Conservation (phyloP, 306 rosid species). For the Dalbergia cochinchinensis region DNA sequence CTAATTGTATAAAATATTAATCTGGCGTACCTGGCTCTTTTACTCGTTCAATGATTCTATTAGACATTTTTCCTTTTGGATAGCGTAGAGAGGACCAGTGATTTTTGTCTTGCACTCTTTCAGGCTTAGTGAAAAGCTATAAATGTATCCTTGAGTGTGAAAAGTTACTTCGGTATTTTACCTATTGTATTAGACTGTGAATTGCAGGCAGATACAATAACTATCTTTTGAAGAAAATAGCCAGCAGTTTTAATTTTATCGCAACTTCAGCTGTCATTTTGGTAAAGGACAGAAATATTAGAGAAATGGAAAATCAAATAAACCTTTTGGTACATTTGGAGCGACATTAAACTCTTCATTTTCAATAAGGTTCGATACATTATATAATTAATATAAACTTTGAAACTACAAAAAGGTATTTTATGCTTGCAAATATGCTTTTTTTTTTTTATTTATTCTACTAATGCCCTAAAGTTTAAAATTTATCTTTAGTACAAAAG, state of each 20-base stretch:
- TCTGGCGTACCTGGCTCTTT: background rate
- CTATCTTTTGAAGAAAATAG: no score
- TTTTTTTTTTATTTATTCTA: no score
- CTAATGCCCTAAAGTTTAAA: no score
- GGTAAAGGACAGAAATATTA: slow-evolving; percentile 20
- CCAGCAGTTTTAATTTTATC: background rate
- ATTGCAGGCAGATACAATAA: slow-evolving; percentile 22
- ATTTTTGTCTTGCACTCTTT: slow-evolving; percentile 44
- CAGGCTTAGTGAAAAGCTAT: slow-evolving; percentile 49
- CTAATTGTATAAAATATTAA: slow-evolving; percentile 48
- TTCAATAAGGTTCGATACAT: slow-evolving; percentile 21
- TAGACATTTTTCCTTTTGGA: slow-evolving; percentile 57
- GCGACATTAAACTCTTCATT: slow-evolving; percentile 36
- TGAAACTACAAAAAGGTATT: background rate
- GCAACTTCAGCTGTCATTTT: slow-evolving; percentile 31
- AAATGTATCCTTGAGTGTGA: slow-evolving; percentile 35
- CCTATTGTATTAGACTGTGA: slow-evolving; percentile 34
- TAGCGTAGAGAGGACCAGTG: slow-evolving; percentile 46
- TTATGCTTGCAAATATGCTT: background rate
- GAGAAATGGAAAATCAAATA: slow-evolving; percentile 32
- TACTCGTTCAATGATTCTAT: slow-evolving; percentile 54
- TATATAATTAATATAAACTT: background rate
- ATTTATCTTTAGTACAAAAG: no score
- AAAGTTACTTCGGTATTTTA: slow-evolving; percentile 47
- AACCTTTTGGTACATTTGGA: slow-evolving; percentile 23